Evolutionary conservation across 2,329 filamentous ascomycete species (phyloP), one percentile per base, ranked within the genome.

Genomic region (Piedraia hortae): DNA sequence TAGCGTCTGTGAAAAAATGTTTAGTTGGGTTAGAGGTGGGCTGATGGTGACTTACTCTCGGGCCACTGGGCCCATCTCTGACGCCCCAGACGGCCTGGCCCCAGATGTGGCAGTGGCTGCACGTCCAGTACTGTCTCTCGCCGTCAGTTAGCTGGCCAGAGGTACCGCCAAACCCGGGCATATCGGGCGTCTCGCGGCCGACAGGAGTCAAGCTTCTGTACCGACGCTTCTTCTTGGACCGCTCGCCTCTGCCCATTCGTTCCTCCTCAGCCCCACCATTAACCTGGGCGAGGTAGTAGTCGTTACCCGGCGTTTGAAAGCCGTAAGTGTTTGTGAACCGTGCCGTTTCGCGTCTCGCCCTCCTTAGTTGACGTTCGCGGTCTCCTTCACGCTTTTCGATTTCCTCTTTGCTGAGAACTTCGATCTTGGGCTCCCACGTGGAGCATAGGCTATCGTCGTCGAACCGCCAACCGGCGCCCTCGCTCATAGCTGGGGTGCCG

Each of bases 331-430:
- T 38, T 3, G 41, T 40, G 43, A 93, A 90, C 12, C 78, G 62
- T 1, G 82, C 82, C 6, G 82, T 93, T 45, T 97, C 85, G 40
- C 85, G 60, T 25, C 85, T 62, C 30, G 91, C 50, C 27, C 85
- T 60, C 26, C 85, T 60, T 17, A 91, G 71, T 45, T 93, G 77
- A 24, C 85, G 59, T 46, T 97, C 85, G 18, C 85, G 62, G 41
- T 97, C 85, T 22, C 77, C 77, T 45, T 97, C 85, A 13, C 85
- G 64, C 50, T 89, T 89, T 47, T 97, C 85, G 24, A 97, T 93
- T 40, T 97, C 85, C 36, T 97, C 85, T 35, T 90, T 89, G 17
- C 70, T 80, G 2, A 97, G 50, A 0, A 51, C 47, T 32, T 56
- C 53, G 10, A 56, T 46, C 30, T 53, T 53, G 1, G 53, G 53